Base-by-base conservation (phyloP, 495 filamentous ascomycete species). In the Trichocladium uniseriatum region DNA sequence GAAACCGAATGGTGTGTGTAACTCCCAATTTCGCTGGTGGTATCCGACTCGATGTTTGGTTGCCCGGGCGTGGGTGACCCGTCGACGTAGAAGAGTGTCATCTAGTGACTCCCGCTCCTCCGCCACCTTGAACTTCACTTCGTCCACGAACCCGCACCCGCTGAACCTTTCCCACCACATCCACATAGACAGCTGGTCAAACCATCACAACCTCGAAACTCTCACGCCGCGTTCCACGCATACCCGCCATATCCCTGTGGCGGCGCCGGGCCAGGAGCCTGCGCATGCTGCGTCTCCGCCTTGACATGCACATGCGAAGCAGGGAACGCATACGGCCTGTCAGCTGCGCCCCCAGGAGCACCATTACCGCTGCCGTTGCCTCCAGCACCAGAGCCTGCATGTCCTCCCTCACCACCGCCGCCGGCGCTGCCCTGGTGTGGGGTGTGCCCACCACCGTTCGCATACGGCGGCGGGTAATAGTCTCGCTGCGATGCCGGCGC, bases 281-380 rank as follows among this genome's bases (percentile, higher is more conserved):
- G 41, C 31, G 38, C 31, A 10, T 10, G 43, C 8, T 56, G 48
- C 28, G 24, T 19, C 24, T 58, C 48, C 2, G 38, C 14, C 35
- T 53, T 56, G 13, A 38, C 40, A 39, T 38, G 31, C 5, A 66
- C 60, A 9, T 38, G 31, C 5, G 39, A 13, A 1, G 40, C 40
- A 1, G 69, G 61, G 14, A 62, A 73, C 14, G 62, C 57, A 47
- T 75, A 75, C 7, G 70, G 62, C 36, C 69, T 60, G 21, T 59
- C 20, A 28, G 36, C 3, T 20, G 24, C 32, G 16, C 21, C 38
- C 19, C 38, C 44, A 18, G 19, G 6, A 2, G 14, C 35, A 14
- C 28, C 19, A 27, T 67, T 62, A 10, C 7, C 18, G 2, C 38
- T 5, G 13, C 19, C 38, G 19, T 27, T 27, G 38, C 9, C 6